Percentiles rank a stretch among this genome's conserved stretches.
These are phyloP conservation scores for Eimeria praecox DNA, from an alignment of 169 alveolate genomes.

Conservation along the genomic window DNA sequence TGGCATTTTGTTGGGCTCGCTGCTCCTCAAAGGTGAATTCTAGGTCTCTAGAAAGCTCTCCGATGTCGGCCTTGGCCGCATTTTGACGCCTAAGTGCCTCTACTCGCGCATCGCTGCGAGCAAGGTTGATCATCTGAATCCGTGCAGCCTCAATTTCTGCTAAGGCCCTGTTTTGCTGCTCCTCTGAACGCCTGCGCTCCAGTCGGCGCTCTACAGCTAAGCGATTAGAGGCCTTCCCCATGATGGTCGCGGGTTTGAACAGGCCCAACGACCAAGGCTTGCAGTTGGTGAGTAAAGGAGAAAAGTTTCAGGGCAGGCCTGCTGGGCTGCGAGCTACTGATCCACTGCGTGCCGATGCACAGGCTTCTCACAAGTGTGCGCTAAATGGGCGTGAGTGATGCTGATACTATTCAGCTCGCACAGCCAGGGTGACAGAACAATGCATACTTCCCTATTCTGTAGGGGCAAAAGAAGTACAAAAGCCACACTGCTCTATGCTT, in stretches of 20 bases:
- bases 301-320: background rate
- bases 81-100: constrained; percentile 73
- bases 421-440: background rate
- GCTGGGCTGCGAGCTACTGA: background rate
- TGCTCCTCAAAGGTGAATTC: constrained; percentile 68
- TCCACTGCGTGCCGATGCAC: background rate
- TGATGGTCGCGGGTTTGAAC: background rate
- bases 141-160: constrained; percentile 22
- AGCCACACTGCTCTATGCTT: background rate
- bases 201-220: constrained; percentile 54
- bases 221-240: constrained; percentile 75
- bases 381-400: background rate
- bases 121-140: constrained; percentile 22
- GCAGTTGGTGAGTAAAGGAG: background rate
- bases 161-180: constrained; percentile 38
- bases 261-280: background rate
- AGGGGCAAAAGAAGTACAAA: background rate
- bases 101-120: constrained; percentile 75
- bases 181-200: constrained; percentile 51
- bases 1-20: constrained; percentile 27
- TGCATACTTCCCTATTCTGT: background rate
- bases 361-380: background rate
- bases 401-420: background rate
- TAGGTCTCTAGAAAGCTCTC: constrained; percentile 36
- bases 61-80: constrained; percentile 17